These are phyloP conservation scores for Xylona heveae DNA, from an alignment of 495 filamentous ascomycete genomes.

Conservation along the genomic window DNA sequence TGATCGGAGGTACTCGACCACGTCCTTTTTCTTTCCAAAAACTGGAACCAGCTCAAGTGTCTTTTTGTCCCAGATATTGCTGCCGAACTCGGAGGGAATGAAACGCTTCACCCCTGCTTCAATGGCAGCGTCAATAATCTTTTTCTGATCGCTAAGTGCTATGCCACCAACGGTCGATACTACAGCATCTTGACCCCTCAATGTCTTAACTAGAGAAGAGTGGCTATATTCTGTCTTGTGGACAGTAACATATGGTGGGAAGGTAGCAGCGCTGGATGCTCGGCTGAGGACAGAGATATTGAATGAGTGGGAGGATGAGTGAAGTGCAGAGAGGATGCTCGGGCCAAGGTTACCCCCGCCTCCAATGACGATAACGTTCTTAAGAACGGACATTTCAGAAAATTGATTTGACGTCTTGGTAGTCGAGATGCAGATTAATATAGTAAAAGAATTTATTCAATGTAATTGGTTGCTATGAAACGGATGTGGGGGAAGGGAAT, in stretches of 20 bases:
- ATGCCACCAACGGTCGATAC: constrained; percentile 16
- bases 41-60: constrained; percentile 20
- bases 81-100: constrained; percentile 19
- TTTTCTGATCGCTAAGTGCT: constrained; percentile 10
- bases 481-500: too few species aligned
- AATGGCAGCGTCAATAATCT: constrained; percentile 17
- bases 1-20: constrained; percentile 23
- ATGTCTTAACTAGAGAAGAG: constrained; percentile 19
- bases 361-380: too few species aligned
- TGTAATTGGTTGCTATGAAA: too few species aligned
- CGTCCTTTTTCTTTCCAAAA: constrained; percentile 21
- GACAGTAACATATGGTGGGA: constrained; percentile 18
- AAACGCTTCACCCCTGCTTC: constrained; percentile 18
- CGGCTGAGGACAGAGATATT: constrained; percentile 30
- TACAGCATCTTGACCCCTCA: constrained; percentile 27
- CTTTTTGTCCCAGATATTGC: constrained; percentile 15
- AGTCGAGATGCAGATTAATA: too few species aligned
- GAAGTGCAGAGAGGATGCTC: constrained; percentile 16
- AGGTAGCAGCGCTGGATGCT: constrained; percentile 16
- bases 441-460: too few species aligned
- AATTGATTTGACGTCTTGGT: too few species aligned
- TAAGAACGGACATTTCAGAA: too few species aligned
- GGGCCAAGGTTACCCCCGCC: constrained; percentile 32
- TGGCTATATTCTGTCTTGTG: constrained; percentile 43
- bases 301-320: constrained; percentile 24